Conservation (phyloP, 805 yeast genomes). For the Candida mattraensis region DNA sequence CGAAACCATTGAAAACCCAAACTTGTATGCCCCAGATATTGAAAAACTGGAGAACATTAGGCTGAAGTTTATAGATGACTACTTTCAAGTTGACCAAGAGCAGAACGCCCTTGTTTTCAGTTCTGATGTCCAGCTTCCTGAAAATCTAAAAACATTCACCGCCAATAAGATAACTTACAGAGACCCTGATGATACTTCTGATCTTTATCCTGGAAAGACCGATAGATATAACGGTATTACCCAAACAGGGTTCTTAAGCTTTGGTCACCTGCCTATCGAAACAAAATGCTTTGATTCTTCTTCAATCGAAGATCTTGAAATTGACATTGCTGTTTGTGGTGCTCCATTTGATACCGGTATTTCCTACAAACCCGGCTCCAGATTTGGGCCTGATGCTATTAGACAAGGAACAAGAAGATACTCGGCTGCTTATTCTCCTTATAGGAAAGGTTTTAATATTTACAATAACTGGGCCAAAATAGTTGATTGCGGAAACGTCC, state of each 20-base stretch:
- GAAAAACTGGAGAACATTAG: constrained; percentile 19
- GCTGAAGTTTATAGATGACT: constrained; percentile 20
- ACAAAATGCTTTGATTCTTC: constrained; percentile 17
- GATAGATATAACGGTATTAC: constrained; percentile 26
- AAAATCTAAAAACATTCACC: constrained; percentile 8
- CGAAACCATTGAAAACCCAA: no score
- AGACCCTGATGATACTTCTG: constrained; percentile 23
- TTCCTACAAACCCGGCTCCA: constrained; percentile 53
- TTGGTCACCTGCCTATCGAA: constrained; percentile 20
- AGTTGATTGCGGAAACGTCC: constrained; percentile 57
- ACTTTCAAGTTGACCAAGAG: constrained; percentile 15
- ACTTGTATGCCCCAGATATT: no score
- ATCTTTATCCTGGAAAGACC: constrained; percentile 20
- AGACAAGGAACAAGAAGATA: constrained; percentile 46
- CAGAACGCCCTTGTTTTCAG: constrained; percentile 7
- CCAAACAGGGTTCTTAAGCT: constrained; percentile 19
- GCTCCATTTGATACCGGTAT: constrained; percentile 59
- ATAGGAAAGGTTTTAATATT: constrained; percentile 28
- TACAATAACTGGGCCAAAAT: constrained; percentile 40
- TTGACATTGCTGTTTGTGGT: constrained; percentile 54
- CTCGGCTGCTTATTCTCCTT: constrained; percentile 39
- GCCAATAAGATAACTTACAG: constrained; percentile 15
- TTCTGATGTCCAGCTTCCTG: constrained; percentile 13
- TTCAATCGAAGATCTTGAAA: constrained; percentile 11
- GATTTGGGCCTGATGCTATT: constrained; percentile 55